Conservation (phyloP, 2,329 filamentous ascomycete species). For the Aspergillus spinulosporus region DNA sequence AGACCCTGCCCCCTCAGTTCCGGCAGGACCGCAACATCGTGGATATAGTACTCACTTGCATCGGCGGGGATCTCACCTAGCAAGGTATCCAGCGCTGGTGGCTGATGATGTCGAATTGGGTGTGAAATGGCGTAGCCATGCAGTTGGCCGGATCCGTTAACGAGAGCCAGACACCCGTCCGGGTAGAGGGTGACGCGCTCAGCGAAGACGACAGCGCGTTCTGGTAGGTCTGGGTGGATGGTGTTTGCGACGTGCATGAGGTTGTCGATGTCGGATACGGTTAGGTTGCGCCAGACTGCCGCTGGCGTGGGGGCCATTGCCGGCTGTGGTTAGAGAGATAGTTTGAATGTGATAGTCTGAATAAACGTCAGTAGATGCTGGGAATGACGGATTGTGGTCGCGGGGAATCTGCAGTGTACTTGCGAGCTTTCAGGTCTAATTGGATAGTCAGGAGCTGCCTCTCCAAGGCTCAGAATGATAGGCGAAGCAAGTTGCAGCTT, state of each 20-base stretch:
- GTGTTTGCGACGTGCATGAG: slow-evolving; percentile 1
- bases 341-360: too few species aligned
- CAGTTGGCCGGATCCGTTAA: neutral
- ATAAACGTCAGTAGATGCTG: too few species aligned
- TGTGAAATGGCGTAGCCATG: slow-evolving; percentile 11
- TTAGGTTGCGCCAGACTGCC: slow-evolving; percentile 8
- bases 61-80: neutral
- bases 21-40: slow-evolving; percentile 11
- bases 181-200: slow-evolving; percentile 11
- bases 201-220: slow-evolving; percentile 6
- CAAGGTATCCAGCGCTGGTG: slow-evolving; percentile 1
- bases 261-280: slow-evolving; percentile 1
- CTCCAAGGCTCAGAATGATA: too few species aligned
- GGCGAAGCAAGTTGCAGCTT: too few species aligned
- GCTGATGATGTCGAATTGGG: slow-evolving; percentile 1
- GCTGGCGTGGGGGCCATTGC: neutral
- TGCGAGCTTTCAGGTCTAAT: too few species aligned
- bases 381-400: too few species aligned
- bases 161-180: slow-evolving; percentile 6
- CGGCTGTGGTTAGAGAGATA: too few species aligned
- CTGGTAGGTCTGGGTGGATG: slow-evolving; percentile 12
- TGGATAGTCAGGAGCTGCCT: too few species aligned
- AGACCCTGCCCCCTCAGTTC: neutral
- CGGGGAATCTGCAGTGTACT: too few species aligned
- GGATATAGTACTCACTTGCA: slow-evolving; percentile 13